Evolutionary conservation across 192 early-diverging fungal genomes (phyloP).

Genomic region (Rhizophlyctis rosea): DNA sequence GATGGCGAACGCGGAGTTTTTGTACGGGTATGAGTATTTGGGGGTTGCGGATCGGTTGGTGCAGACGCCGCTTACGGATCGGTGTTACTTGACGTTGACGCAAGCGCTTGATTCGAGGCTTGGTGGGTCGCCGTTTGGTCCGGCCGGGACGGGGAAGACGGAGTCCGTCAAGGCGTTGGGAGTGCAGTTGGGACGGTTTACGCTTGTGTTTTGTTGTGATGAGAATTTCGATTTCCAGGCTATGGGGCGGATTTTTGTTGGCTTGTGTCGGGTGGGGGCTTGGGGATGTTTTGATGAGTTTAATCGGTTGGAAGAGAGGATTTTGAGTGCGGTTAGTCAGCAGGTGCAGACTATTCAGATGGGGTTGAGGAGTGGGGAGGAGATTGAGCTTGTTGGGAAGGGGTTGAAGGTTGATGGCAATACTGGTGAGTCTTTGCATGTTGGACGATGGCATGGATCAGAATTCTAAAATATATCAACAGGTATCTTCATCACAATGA

Average conservation of each 20-base stretch:
- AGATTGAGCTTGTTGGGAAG: constrained; percentile 94
- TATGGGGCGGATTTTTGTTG: constrained; percentile 99
- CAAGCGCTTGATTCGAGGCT: constrained; percentile 91
- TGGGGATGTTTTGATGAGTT: constrained; percentile 99
- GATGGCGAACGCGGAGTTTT: constrained; percentile 93
- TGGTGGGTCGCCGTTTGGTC: constrained; percentile 97
- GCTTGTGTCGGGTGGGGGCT: constrained; percentile 96
- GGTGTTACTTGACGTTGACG: constrained; percentile 97
- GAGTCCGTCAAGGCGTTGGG: constrained; percentile 98
- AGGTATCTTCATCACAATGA: constrained; percentile 95
- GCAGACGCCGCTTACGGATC: constrained; percentile 98
- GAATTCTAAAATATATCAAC: no score
- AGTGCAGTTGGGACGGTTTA: constrained; percentile 90
- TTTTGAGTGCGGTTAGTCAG: constrained; percentile 97
- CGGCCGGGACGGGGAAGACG: constrained; percentile 98
- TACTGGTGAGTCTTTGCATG: constrained; percentile 65
- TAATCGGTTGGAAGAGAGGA: constrained; percentile 97
- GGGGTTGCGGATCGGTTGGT: constrained; percentile 96
- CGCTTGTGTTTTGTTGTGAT: constrained; percentile 99
- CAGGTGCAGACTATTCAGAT: constrained; percentile 99
- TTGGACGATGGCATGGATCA: constrained; percentile 5
- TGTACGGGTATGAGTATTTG: constrained; percentile 97
- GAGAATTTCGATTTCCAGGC: constrained; percentile 99
- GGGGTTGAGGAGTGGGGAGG: constrained; percentile 75
- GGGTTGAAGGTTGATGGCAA: constrained; percentile 78